Evolutionary conservation across 2,329 filamentous ascomycete species (phyloP).

Genomic region (Aspergillus ochraceus): DNA sequence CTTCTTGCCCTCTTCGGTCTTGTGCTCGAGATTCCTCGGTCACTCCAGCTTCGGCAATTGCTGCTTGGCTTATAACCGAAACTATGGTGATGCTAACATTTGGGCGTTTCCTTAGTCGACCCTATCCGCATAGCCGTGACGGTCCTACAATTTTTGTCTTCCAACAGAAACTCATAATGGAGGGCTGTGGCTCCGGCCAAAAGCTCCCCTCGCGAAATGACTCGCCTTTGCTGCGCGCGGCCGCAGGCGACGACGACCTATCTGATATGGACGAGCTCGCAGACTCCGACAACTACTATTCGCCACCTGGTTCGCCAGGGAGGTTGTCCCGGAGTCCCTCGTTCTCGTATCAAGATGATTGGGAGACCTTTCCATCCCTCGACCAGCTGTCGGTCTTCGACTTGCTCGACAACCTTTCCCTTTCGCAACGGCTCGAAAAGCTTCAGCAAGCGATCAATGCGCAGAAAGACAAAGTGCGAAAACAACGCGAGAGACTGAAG

Average conservation of each 20-base stretch:
- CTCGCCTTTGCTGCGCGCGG: slow-evolving; percentile 25
- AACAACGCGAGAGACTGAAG: slow-evolving; percentile 78
- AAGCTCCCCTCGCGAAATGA: slow-evolving; percentile 17
- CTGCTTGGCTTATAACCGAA: not conserved
- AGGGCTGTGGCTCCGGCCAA: slow-evolving; percentile 23
- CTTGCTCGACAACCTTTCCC: slow-evolving; percentile 85
- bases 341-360: slow-evolving; percentile 86
- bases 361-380: slow-evolving; percentile 80
- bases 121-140: slow-evolving; percentile 34
- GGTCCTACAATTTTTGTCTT: slow-evolving; percentile 39
- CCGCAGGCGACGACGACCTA: slow-evolving; percentile 25
- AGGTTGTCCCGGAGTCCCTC: slow-evolving; percentile 73
- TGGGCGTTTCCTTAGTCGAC: slow-evolving; percentile 37
- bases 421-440: slow-evolving; percentile 88
- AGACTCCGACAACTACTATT: slow-evolving; percentile 30
- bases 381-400: slow-evolving; percentile 92
- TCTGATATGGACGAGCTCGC: slow-evolving; percentile 30
- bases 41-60: not conserved
- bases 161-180: slow-evolving; percentile 38
- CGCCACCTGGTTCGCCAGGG: slow-evolving; percentile 29
- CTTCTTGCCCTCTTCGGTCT: not conserved
- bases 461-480: slow-evolving; percentile 81
- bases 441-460: slow-evolving; percentile 78
- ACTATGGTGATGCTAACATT: slow-evolving; percentile 42
- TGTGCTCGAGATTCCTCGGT: not conserved